Base-by-base conservation (phyloP, 257 asterid genomes). In the Scutellaria minor region DNA sequence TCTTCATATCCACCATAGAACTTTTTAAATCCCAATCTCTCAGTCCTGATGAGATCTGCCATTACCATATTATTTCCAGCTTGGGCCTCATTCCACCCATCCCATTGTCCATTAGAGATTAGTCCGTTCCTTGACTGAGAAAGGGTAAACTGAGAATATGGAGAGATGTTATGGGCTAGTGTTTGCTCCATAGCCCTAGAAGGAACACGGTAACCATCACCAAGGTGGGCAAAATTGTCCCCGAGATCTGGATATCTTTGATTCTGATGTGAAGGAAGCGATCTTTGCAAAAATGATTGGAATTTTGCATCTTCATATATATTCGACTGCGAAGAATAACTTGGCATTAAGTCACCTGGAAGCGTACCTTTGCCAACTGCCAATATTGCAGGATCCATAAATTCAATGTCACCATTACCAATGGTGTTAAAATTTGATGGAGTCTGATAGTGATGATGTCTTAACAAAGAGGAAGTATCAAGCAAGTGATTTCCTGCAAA, bases 351-450 rank as follows among this genome's bases (percentile, higher is more conserved):
- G 62, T 87, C 94, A 79, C 85, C 80, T 14, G 93, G 86, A 75
- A 90, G 77, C 74, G 88, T 85, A 75, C 91, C 97, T 80, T 86
- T 92, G 78, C 97, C 98, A 75, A 95, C 99, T 54, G 98, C 98
- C 83, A 95, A 81, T 46, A 95, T 95, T 50, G 99, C 99, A 74
- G 99, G 99, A 84, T 95, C 99, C 81, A 86, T 84, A 78, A 95
- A 88, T 80, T 90, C 99, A 75, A 92, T 78, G 70, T 92, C 97
- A 24, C 88, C 89, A 64, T 84, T 80, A 66, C 78, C 83, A 53
- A 80, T 75, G 47, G 85, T 73, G 78, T 80, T 79, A 57, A 82
- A 85, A 71, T 70, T 68, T 35, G 84, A 77, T 47, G 86, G 80
- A 53, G 83, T 72, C 79, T 84, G 95, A 75, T 81, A 84, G 66